phyloP scores from a whole-genome alignment of 768 basidiomycete species.

The Mycena pura region DNA sequence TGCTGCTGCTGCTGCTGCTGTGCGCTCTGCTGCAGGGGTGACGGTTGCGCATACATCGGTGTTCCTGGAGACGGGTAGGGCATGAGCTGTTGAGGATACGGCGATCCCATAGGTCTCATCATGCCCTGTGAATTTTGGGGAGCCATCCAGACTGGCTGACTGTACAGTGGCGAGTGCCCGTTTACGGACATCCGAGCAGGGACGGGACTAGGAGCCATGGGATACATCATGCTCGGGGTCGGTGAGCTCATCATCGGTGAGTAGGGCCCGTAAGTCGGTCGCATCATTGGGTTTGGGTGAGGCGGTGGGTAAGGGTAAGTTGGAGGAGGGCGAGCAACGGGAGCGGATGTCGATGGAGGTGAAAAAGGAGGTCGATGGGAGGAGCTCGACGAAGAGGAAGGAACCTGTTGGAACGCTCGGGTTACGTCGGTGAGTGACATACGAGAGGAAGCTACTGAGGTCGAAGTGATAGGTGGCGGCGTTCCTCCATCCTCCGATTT shows the following conservation, averaged over 20 bases:
- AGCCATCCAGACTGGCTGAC: slow-evolving; percentile 72
- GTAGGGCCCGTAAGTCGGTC: slow-evolving; percentile 65
- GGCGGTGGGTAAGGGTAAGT: slow-evolving; percentile 29
- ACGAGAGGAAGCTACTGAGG: slow-evolving; percentile 67
- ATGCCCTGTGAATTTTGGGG: slow-evolving; percentile 53
- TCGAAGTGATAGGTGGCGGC: slow-evolving; percentile 67
- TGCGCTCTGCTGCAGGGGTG: slow-evolving; percentile 52
- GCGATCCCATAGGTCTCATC: slow-evolving; percentile 65
- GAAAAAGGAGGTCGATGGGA: slow-evolving; percentile 59
- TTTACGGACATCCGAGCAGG: slow-evolving; percentile 67
- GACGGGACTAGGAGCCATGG: slow-evolving; percentile 67
- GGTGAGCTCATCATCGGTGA: slow-evolving; percentile 79
- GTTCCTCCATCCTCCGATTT: slow-evolving; percentile 88
- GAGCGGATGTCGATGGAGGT: slow-evolving; percentile 54
- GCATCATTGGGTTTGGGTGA: slow-evolving; percentile 53
- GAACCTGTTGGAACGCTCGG: slow-evolving; percentile 87
- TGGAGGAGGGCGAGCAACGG: slow-evolving; percentile 54
- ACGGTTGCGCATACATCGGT: slow-evolving; percentile 55
- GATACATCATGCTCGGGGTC: slow-evolving; percentile 70
- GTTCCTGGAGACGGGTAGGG: slow-evolving; percentile 63
- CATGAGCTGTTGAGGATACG: slow-evolving; percentile 69
- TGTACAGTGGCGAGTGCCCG: slow-evolving; percentile 65
- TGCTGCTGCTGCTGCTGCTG: slow-evolving; percentile 44
- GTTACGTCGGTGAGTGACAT: slow-evolving; percentile 87
- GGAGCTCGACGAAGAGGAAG: slow-evolving; percentile 58